Conservation (phyloP, 495 filamentous ascomycete species). For the Neurospora intermedia region DNA sequence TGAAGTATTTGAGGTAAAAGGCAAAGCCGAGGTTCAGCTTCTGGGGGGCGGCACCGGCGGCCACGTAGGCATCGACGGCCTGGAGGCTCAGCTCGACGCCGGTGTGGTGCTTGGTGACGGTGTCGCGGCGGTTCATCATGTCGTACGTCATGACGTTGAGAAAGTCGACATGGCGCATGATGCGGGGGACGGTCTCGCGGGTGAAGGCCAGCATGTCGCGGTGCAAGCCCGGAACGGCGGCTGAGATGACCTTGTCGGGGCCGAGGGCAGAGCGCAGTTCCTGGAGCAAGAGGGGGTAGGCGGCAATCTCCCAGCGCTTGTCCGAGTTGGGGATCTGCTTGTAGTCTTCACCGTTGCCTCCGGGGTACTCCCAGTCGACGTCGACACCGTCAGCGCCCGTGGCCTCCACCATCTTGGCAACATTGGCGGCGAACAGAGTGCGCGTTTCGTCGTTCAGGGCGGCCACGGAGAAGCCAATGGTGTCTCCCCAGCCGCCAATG, state of each 20-base stretch:
- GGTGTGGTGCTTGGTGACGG: conserved; percentile 55
- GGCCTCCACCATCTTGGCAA: conserved; percentile 49
- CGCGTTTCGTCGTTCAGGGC: conserved; percentile 44
- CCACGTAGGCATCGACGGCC: conserved; percentile 48
- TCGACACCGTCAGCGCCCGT: conserved; percentile 58
- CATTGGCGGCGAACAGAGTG: conserved; percentile 50
- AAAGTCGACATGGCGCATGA: conserved; percentile 57
- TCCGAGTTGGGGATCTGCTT: conserved; percentile 52
- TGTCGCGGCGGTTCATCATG: conserved; percentile 65
- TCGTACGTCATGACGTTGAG: conserved; percentile 78
- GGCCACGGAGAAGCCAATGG: conserved; percentile 47
- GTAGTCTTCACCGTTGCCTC: conserved; percentile 70
- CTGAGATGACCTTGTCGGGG: conserved; percentile 50
- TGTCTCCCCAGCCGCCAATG: conserved; percentile 68
- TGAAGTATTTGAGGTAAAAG: conserved; percentile 67
- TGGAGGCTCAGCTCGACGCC: conserved; percentile 44
- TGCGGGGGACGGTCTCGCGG: conserved; percentile 46
- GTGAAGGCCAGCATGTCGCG: conserved; percentile 68
- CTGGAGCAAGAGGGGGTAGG: conserved; percentile 52
- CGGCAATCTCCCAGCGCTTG: conserved; percentile 51
- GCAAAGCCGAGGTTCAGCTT: conserved; percentile 65
- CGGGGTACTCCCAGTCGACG: conserved; percentile 76
- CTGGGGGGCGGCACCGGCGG: conserved; percentile 41
- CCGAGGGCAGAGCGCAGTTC: conserved; percentile 52
- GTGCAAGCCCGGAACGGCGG: conserved; percentile 57